Evolutionary conservation across 805 yeast species (phyloP), one percentile per base, ranked within the genome.

Genomic region (Saccharomycopsis babjevae): DNA sequence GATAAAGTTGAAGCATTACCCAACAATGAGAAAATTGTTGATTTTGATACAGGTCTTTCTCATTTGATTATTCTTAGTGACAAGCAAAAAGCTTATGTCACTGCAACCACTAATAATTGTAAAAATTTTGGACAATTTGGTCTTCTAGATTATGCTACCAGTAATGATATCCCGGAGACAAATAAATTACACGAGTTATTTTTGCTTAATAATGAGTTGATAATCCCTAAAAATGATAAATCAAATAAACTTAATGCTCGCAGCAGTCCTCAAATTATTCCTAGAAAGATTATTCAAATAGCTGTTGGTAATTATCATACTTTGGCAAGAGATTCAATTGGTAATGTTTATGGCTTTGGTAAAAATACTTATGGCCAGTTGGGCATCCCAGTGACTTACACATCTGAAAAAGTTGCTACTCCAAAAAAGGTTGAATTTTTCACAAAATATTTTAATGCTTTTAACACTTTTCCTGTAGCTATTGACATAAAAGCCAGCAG

Each of bases 261-360:
- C 10, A n/a, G 18, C 15, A 39, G n/a, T n/a, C n/a, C 42, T n/a
- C 57, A 60, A 36, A 54, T 64, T 20, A 57, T 60, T 38, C 66
- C 64, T n/a, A 76, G 93, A 60, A 65, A 67, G 1, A 83, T 89
- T 58, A 72, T 68, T 3, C 75, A 82, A 66, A 79, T 93, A 50
- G 89, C 94, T 0, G 76, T 88, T 62, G 97, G 98, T 10, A 77
- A 78, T 57, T 77, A 76, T 70, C 96, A 90, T 72, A 82, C 91
- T 3, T 70, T 91, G 39, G 93, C 84, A 6, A 81, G n/a, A 43
- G 93, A 89, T 66, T 67, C 75, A 1, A 68, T 75, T n/a, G 94
- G 93, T 8, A 76, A 77, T 58, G 74, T 90, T n/a, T 88, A 86
- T 82, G 80, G 90, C 1, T 92, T 94, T 82, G 99, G 99, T 28